Base-by-base conservation (phyloP, 768 basidiomycete genomes). In the Leccinum pellstonianum region DNA sequence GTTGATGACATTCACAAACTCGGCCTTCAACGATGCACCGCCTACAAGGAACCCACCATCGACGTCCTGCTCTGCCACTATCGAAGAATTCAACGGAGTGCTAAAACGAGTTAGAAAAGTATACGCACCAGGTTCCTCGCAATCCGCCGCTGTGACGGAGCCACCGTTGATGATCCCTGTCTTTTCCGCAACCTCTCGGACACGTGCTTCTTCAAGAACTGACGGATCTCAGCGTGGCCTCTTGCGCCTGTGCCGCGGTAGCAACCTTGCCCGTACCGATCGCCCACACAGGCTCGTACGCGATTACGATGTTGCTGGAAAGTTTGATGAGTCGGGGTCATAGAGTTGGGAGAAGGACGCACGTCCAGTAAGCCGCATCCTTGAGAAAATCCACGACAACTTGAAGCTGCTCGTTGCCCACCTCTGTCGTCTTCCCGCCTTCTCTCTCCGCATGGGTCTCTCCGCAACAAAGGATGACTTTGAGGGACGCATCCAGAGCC, bases 221-320 rank as follows among this genome's bases (percentile, higher is more conserved):
- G 67, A 65, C 97, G 91, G 68, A 95, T 87, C 60, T 88, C 85
- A 43, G 81, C 83, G 70, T 99, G 97, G 3, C 86, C 46, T 95
- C 90, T 76, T 98, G 96, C 2, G 97, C 97, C 78, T 98, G 91
- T n/a, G 79, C 80, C 1, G 91, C 80, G 35, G 92, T 92, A 49
- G 96, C 96, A 55, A 97, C 95, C 74, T 91, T 96, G 64, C 96
- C 96, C 12, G 96, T 98, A 50, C 97, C 97, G 73, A 98, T 98
- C 35, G 96, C 96, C 96, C 97, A 98, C n/a, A 98, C 93, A 47
- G 95, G 93, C 75, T 96, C 93, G 75, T 95, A 99, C 19, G 97
- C 97, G 68, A 99, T 82, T 59, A 99, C 96, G 69, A 98, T 81
- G 63, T 91, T 86, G 69, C 94, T 95, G 62, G 6, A 58, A 50